Evolutionary conservation across 257 asterid genomes (phyloP).

Genomic region (Solanum sejunctum): DNA sequence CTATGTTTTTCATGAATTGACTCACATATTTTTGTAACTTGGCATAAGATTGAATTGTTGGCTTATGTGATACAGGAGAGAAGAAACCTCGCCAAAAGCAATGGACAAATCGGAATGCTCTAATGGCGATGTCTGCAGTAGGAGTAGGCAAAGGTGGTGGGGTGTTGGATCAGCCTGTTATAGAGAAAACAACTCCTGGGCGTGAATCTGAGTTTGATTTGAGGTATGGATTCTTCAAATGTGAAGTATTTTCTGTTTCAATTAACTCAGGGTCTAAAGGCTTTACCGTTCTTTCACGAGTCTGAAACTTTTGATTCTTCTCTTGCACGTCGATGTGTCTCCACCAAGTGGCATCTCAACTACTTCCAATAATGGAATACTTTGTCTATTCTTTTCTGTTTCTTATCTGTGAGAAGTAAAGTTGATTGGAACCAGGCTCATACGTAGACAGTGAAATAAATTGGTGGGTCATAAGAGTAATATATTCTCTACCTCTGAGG

Average conservation of each 20-base stretch:
- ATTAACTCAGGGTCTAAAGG: background rate
- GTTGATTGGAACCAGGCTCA: background rate
- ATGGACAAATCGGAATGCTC: constrained; percentile 43
- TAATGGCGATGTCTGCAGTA: constrained; percentile 35
- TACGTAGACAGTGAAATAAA: background rate
- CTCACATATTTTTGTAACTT: background rate
- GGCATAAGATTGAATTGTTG: background rate
- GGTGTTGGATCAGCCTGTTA: constrained; percentile 73
- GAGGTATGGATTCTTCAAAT: constrained; percentile 39
- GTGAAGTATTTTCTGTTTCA: background rate
- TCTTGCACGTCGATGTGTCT: background rate
- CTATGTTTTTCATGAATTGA: background rate
- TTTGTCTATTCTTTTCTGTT: background rate
- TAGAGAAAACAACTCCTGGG: constrained; percentile 78
- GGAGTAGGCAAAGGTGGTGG: constrained; percentile 83
- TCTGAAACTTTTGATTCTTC: background rate
- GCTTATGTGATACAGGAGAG: constrained; percentile 40
- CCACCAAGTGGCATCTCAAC: background rate
- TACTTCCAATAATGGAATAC: background rate
- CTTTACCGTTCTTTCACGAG: background rate
- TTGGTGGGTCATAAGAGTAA: background rate
- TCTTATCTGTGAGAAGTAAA: background rate
- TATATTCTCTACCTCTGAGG: background rate
- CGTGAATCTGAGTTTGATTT: constrained; percentile 94
- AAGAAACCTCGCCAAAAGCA: constrained; percentile 42